Base-by-base conservation (phyloP, 2,329 filamentous ascomycete genomes). In the Zarea fungicola region DNA sequence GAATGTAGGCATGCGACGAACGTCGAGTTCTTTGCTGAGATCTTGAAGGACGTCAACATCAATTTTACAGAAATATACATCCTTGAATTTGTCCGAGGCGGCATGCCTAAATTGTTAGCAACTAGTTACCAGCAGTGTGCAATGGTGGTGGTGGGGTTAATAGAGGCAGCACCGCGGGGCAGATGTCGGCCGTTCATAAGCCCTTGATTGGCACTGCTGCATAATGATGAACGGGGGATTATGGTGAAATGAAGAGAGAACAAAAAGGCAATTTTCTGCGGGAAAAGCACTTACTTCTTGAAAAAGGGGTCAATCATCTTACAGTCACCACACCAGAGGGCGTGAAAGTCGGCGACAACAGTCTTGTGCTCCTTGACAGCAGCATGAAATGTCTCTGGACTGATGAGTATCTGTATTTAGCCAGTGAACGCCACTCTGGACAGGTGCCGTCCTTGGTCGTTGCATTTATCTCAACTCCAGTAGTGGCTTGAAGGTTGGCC, bases 1-100 rank as follows among this genome's bases (percentile, higher is more conserved):
- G 73, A 95, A 95, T 26, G 88, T 93, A 51, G 89, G 89, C 89
- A 95, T 95, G 65, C 89, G 88, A 61, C 85, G 81, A 67, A 95
- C 80, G 57, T 79, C 80, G 57, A 90, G 80, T 62, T 91, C 81
- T 62, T 84, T 77, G 37, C 86, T 83, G 39, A 93, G 77, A 1
- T 85, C 81, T 58, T 82, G 73, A 37, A 89, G 74, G 54, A 88
- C 76, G 68, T 95, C 89, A 60, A 95, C 88, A 68, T 95, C 88
- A 64, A 95, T 73, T 78, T 95, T 92, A 77, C 80, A 83, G 73
- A 95, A 95, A 69, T 78, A 76, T 57, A 84, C 64, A 55, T 78
- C 64, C 55, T 78, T 66, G 73, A 78, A 82, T 48, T 68, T 66
- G 72, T 78, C 81, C 47, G 51, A 45, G 26, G 35, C 42, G 13